Base-by-base conservation (phyloP, 2,329 filamentous ascomycete genomes). In the Scleromitrula shiraiana region DNA sequence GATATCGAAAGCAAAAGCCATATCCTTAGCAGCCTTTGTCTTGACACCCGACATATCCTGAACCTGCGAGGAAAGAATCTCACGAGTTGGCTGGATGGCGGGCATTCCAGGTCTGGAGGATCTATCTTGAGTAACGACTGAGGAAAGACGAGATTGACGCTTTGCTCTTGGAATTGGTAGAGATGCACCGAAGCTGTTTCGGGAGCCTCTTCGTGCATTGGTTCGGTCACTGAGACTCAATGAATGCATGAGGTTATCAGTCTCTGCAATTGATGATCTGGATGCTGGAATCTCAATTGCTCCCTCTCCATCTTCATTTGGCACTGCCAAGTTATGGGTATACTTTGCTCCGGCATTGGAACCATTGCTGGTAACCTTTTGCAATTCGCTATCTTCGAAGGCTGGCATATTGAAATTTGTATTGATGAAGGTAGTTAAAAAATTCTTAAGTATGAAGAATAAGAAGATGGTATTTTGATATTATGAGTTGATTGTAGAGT, bases 1-100 rank as follows among this genome's bases (percentile, higher is more conserved):
- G 53, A 83, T 82, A 64, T 89, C 85, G 55, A 89, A 90, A 59
- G 82, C 85, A 56, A 89, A 89, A 6, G 82, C 82, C 82, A 88
- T 87, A 70, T 46, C 29, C 26, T 46, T 46, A 41, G 44, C 44
- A 20, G 44, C 44, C n/a, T 41, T 24, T 2, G 85, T 83, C 69
- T 84, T 85, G 57, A 82, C 76, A 49, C 74, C 67, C 57, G 76
- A 73, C 55, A 87, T 70, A 54, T 82, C 78, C 68, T 88, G 84
- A 17, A 86, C 72, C 66, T 86, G 83, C 3, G 80, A 77, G 30
- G 80, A 81, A 52, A 88, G 70, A 52, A 88, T 78, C 41, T 85
- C 81, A 26, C 82, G 77, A 3, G 80, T 76, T 39, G 78, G 72
- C 65, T 79, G 76, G 50, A 78, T 71, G 44, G 70, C 68, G 53